phyloP scores from a whole-genome alignment of 208 protist species.

The Porcisia hertigi region DNA sequence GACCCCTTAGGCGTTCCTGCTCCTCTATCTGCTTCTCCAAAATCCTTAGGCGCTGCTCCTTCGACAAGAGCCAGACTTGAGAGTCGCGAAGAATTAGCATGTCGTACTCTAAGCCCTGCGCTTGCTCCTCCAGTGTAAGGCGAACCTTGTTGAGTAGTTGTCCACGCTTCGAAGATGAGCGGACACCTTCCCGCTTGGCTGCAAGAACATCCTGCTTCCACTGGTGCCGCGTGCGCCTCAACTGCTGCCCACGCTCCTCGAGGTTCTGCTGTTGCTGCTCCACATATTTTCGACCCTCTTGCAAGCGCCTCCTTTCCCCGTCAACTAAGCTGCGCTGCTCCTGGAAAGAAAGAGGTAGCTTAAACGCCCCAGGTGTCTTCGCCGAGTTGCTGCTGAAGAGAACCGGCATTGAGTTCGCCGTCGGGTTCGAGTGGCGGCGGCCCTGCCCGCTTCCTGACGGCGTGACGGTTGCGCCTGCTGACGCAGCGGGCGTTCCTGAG shows the following conservation, averaged over 20 bases:
- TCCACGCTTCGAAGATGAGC: conserved; percentile 70
- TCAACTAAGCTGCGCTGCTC: conserved; percentile 59
- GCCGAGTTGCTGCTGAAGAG: conserved; percentile 3
- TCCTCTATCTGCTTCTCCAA: conserved; percentile 74
- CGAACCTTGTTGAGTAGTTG: conserved; percentile 68
- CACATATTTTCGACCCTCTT: conserved; percentile 50
- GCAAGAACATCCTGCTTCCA: conserved; percentile 83
- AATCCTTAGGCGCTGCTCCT: conserved; percentile 66
- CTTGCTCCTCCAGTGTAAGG: conserved; percentile 64
- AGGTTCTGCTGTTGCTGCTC: conserved; percentile 61
- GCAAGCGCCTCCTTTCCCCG: conserved; percentile 53
- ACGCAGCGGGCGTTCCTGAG: conserved; percentile 12
- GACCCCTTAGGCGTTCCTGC: conserved; percentile 37
- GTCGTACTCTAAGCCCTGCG: conserved; percentile 62
- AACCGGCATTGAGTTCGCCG: conserved; percentile 3
- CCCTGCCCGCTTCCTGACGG: conserved; percentile 9
- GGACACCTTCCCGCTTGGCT: conserved; percentile 73
- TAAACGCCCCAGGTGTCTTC: conserved; percentile 5
- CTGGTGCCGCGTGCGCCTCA: conserved; percentile 58
- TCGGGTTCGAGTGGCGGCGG: not conserved
- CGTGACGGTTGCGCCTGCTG: conserved; percentile 1
- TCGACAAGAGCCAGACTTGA: conserved; percentile 73
- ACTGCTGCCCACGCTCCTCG: conserved; percentile 59
- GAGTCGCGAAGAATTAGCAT: conserved; percentile 70
- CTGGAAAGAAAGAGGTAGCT: conserved; percentile 31